phyloP scores from a whole-genome alignment of 495 filamentous ascomycete species.

The Amorphotheca resinae region DNA sequence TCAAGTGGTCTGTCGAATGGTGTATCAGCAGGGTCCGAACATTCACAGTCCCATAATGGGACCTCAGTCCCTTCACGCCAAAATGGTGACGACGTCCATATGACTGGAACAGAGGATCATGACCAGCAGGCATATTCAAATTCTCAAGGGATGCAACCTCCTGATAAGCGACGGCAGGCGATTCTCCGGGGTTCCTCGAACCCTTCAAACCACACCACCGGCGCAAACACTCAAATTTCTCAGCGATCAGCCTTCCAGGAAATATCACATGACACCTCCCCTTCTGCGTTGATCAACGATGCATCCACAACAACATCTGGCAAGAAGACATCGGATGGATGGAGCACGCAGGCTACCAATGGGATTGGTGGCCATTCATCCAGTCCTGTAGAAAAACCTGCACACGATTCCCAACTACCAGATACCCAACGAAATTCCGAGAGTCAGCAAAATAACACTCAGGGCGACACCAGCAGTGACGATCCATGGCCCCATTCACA shows the following conservation, averaged over 20 bases:
- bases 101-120: conserved; percentile 46
- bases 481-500: conserved; percentile 38
- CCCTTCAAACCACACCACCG: conserved; percentile 4
- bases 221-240: conserved; percentile 34
- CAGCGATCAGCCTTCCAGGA: conserved; percentile 64
- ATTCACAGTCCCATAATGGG: conserved; percentile 47
- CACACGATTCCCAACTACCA: conserved; percentile 36
- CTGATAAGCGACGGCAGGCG: conserved; percentile 16
- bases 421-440: conserved; percentile 40
- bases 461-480: conserved; percentile 11
- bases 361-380: conserved; percentile 29
- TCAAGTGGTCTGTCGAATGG: conserved; percentile 41
- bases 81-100: conserved; percentile 40
- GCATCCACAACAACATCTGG: conserved; percentile 81
- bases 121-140: conserved; percentile 26
- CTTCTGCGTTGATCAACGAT: conserved; percentile 65
- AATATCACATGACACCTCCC: conserved; percentile 63
- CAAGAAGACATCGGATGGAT: conserved; percentile 46
- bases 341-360: conserved; percentile 55
- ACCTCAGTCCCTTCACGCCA: conserved; percentile 43
- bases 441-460: conserved; percentile 2
- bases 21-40: conserved; percentile 31
- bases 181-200: conserved; percentile 18
- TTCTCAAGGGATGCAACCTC: conserved; percentile 20
- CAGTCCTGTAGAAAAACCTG: conserved; percentile 11